phyloP scores from a whole-genome alignment of 2,329 filamentous ascomycete genomes.

The Xylariomycetidae sp. region DNA sequence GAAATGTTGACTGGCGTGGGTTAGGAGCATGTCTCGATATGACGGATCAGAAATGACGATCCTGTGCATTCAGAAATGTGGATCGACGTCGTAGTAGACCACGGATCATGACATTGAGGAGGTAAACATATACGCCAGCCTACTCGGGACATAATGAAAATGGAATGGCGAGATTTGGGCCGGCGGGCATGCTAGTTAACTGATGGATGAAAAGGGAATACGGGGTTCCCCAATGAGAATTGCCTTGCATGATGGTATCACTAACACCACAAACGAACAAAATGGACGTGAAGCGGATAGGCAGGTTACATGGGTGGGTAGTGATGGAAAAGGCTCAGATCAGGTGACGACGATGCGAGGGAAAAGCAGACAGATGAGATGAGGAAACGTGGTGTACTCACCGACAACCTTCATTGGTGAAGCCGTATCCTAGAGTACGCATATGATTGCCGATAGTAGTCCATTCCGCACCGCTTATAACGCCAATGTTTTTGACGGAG shows the following conservation, averaged over 20 bases:
- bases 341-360: not conserved
- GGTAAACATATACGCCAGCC: too few relatives aligned
- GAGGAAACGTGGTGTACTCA: constrained; percentile 36
- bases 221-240: too few relatives aligned
- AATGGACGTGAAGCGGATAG: not conserved
- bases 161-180: too few relatives aligned
- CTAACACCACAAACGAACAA: too few relatives aligned
- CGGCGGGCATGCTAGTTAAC: too few relatives aligned
- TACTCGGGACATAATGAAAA: too few relatives aligned
- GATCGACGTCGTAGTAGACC: too few relatives aligned
- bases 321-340: constrained; percentile 2
- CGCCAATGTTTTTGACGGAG: constrained; percentile 58
- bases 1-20: constrained; percentile 50
- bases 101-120: too few relatives aligned
- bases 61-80: too few relatives aligned
- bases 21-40: constrained; percentile 11
- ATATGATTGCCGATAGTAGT: constrained; percentile 57
- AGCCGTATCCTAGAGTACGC: constrained; percentile 55
- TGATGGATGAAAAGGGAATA: too few relatives aligned
- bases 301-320: constrained; percentile 1
- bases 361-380: constrained; percentile 3
- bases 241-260: too few relatives aligned
- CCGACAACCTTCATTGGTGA: constrained; percentile 62
- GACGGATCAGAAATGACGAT: not conserved
- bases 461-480: constrained; percentile 61